Percentiles rank a stretch among this genome's conserved stretches.
These are phyloP conservation scores for Jamesozyma gamospora DNA, from an alignment of 805 yeast genomes.

Conservation along the genomic window DNA sequence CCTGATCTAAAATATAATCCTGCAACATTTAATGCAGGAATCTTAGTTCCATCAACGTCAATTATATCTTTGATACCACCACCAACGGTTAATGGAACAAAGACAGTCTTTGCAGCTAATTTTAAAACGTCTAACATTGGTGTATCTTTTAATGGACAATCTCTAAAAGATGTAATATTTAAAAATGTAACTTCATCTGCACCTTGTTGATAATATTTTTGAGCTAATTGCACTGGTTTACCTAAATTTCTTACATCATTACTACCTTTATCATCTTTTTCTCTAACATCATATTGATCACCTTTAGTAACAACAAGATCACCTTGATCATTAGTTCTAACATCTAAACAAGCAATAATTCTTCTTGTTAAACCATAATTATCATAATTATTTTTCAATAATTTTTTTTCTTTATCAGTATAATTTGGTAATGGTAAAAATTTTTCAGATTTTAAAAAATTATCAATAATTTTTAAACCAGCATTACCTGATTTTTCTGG, in stretches of 20 bases:
- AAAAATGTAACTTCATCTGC: slow-evolving; percentile 95
- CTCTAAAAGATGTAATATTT: slow-evolving; percentile 91
- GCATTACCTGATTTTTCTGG: slow-evolving; percentile 97
- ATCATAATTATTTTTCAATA: slow-evolving; percentile 29
- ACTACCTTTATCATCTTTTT: slow-evolving; percentile 40
- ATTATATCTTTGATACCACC: slow-evolving; percentile 91
- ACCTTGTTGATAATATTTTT: slow-evolving; percentile 83
- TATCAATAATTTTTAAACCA: slow-evolving; percentile 66
- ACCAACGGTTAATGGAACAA: slow-evolving; percentile 96
- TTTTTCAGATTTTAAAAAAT: slow-evolving; percentile 45
- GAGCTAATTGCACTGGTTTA: slow-evolving; percentile 91
- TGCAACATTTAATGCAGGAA: slow-evolving; percentile 87
- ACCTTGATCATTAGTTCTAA: slow-evolving; percentile 88
- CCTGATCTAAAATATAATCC: slow-evolving; percentile 88
- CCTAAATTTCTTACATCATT: slow-evolving; percentile 80
- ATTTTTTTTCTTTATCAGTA: slow-evolving; percentile 14
- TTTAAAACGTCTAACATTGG: slow-evolving; percentile 91
- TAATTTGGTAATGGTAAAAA: slow-evolving; percentile 16
- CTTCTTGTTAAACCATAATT: slow-evolving; percentile 73
- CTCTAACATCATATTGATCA: slow-evolving; percentile 96
- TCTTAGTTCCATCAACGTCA: slow-evolving; percentile 71
- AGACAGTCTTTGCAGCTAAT: slow-evolving; percentile 76
- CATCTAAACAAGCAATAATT: slow-evolving; percentile 93
- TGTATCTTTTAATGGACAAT: slow-evolving; percentile 83
- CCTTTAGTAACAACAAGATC: slow-evolving; percentile 98